Conservation (phyloP, 2,329 filamentous ascomycete species). For the Aspergillus cejpii region DNA sequence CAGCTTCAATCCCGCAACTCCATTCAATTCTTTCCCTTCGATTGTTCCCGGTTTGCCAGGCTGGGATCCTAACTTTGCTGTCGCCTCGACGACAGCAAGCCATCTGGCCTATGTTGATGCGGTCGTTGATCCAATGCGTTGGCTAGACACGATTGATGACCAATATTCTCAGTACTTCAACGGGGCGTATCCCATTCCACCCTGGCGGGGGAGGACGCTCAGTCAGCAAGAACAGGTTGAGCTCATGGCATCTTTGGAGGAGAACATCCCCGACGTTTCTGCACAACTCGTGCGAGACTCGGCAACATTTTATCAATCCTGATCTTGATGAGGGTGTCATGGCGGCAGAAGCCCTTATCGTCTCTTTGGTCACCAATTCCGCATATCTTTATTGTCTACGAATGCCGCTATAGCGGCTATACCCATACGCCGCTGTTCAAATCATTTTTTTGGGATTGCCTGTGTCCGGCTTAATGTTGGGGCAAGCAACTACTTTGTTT, state of each 20-base stretch:
- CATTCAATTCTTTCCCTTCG: slow-evolving; percentile 38
- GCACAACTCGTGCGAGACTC: slow-evolving; percentile 36
- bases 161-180: slow-evolving; percentile 45
- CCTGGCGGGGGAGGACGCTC: slow-evolving; percentile 57
- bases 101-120: slow-evolving; percentile 33
- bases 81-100: slow-evolving; percentile 33
- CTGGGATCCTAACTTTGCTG: slow-evolving; percentile 38
- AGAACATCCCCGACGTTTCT: slow-evolving; percentile 46
- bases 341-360: neutral
- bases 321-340: slow-evolving; percentile 1
- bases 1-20: slow-evolving; percentile 34
- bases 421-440: neutral
- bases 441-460: neutral
- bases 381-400: neutral
- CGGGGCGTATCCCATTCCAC: slow-evolving; percentile 41
- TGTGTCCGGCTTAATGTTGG: neutral
- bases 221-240: slow-evolving; percentile 77
- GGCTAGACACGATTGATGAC: slow-evolving; percentile 40
- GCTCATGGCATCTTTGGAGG: slow-evolving; percentile 70
- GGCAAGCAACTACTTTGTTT: neutral
- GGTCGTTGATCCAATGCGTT: slow-evolving; percentile 36
- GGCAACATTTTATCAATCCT: slow-evolving; percentile 39
- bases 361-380: neutral
- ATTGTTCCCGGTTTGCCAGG: slow-evolving; percentile 37
- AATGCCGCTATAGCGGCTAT: neutral